These are phyloP conservation scores for Schizophyllum amplum DNA, from an alignment of 1,284 basidiomycete genomes.

Conservation along the genomic window DNA sequence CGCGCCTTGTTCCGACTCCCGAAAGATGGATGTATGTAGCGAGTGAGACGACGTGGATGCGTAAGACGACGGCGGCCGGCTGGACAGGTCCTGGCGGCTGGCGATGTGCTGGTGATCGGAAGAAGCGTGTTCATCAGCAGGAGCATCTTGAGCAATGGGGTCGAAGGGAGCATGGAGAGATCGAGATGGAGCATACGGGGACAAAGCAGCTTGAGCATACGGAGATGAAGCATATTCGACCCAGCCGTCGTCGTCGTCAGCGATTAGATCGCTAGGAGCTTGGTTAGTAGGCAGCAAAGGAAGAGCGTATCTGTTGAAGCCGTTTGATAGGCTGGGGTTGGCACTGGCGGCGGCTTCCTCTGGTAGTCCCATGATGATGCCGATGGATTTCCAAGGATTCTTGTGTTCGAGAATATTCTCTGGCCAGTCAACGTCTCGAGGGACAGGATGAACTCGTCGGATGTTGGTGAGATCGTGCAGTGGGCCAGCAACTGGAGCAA, in stretches of 20 bases:
- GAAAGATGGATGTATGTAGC: background rate
- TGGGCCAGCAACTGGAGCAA: no score
- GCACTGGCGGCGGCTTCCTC: background rate
- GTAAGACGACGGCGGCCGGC: background rate
- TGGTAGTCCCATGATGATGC: background rate
- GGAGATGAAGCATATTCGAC: background rate
- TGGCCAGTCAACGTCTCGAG: no score
- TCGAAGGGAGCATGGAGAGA: background rate
- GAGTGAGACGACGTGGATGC: background rate
- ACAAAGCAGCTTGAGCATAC: no score
- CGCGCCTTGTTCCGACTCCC: no score
- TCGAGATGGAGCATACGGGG: background rate
- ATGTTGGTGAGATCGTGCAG: no score
- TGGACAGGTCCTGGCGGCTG: background rate
- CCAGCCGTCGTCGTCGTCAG: background rate
- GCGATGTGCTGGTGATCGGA: background rate
- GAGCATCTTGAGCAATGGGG: background rate
- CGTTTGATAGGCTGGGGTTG: background rate
- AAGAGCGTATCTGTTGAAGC: background rate
- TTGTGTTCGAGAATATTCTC: background rate
- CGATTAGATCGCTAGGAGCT: background rate
- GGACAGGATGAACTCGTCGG: no score
- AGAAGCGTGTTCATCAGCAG: background rate
- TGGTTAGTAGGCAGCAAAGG: background rate
- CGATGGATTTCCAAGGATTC: background rate